Evolutionary conservation across 306 rosid species (phyloP), one percentile per base, ranked within the genome.

Genomic region (Castanospermum australe): DNA sequence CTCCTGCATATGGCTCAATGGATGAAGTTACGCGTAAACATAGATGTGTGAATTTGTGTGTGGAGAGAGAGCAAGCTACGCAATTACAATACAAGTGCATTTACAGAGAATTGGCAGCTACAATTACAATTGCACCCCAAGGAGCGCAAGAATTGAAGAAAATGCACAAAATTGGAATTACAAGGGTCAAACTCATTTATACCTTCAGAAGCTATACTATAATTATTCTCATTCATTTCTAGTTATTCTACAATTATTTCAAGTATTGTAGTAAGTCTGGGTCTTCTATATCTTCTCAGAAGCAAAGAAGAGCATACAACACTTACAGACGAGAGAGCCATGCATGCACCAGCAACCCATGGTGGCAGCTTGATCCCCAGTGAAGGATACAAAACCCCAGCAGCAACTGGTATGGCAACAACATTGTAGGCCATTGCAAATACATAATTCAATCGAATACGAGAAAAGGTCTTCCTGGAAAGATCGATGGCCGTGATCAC

Each of bases 381-480:
- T 1, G 86, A 86, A 39, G 98, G 98, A 76, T 61, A 93, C 50
- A 93, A 73, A 21, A 68, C 87, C 35, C 98, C 98, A 0, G 98
- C 98, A 32, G 98, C 98, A 54, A 89, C 69, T 2, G 98, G 98
- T 73, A 93, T 93, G 17, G 97, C 92, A 62, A 91, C 71, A 52
- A 89, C 92, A 76, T 93, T 93, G 92, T 93, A 93, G 17, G 94
- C 98, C 97, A 93, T 89, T 30, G 98, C 98, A 47, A 91, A 93
- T 21, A 93, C 84, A 57, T 93, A 93, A 75, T 93, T 93, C 82
- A 87, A 70, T 25, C 93, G 84, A 55, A 93, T 93, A 33, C 97
- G 93, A 45, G 85, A 51, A 21, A 93, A 93, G 15, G 97, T 93
- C 70, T 88, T 93, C 71, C 89, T 83, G 15, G 98, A 93, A 83